These are phyloP conservation scores for Cytospora paraplurivora DNA, from an alignment of 2,329 filamentous ascomycete genomes.

Conservation along the genomic window DNA sequence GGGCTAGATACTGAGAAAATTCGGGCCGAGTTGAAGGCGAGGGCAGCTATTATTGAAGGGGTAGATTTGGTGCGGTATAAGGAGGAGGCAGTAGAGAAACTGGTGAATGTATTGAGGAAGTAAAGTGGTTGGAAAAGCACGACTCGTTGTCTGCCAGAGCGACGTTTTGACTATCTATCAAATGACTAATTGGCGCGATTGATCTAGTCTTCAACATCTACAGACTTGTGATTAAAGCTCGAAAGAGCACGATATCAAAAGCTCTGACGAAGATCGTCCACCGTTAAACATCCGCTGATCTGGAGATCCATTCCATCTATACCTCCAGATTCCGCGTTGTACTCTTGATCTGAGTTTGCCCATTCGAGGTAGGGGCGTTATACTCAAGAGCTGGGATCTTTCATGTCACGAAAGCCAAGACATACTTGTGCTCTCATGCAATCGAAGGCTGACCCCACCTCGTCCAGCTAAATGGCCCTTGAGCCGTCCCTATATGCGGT, in stretches of 20 bases:
- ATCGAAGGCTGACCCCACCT: conserved; percentile 53
- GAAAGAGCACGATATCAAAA: background rate
- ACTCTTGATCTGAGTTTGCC: background rate
- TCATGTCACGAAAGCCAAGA: conserved; percentile 36
- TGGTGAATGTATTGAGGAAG: background rate
- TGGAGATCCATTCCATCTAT: background rate
- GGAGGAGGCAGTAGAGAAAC: conserved; percentile 1
- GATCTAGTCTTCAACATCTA: background rate
- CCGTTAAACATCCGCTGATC: background rate
- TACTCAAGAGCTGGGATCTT: conserved; percentile 49
- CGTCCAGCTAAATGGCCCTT: conserved; percentile 56
- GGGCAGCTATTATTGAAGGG: conserved; percentile 4
- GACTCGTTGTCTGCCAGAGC: too few species aligned
- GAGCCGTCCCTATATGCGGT: conserved; percentile 54
- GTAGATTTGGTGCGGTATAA: background rate
- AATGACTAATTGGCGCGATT: too few species aligned
- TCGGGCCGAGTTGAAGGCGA: background rate
- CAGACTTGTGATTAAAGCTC: background rate
- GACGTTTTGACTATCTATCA: too few species aligned
- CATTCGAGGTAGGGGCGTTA: background rate
- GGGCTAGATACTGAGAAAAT: conserved; percentile 1
- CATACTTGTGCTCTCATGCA: conserved; percentile 56
- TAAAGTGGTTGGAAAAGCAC: too few species aligned
- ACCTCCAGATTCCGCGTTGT: background rate
- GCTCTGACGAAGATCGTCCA: background rate